Percentiles rank a stretch among this genome's conserved stretches.
Evolutionary conservation across 2,329 filamentous ascomycete genomes (phyloP).

Genomic region (Cryphonectria naterciae): DNA sequence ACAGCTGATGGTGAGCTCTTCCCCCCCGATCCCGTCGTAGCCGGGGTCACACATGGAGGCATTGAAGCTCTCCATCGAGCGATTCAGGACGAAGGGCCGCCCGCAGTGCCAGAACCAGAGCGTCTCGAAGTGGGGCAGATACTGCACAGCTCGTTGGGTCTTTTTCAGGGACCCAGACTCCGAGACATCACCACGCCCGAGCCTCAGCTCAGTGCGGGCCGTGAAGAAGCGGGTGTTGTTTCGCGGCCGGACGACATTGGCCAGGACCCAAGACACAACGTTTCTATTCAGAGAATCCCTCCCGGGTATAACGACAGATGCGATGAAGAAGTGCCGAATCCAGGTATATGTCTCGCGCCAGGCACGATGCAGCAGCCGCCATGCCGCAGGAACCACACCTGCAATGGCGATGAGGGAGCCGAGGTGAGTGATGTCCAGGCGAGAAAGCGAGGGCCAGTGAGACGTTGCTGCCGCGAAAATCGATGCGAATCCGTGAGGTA

Average conservation of each 20-base stretch:
- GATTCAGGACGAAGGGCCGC: conserved; percentile 49
- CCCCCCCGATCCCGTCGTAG: conserved; percentile 51
- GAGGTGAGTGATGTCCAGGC: conserved; percentile 48
- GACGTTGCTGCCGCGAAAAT: not conserved
- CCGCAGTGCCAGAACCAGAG: conserved; percentile 55
- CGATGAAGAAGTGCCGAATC: conserved; percentile 48
- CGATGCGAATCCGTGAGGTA: conserved; percentile 7
- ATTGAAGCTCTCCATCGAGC: conserved; percentile 45
- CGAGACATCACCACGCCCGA: conserved; percentile 41
- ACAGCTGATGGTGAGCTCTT: conserved; percentile 53
- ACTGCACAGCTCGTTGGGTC: conserved; percentile 47
- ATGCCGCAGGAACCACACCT: conserved; percentile 45
- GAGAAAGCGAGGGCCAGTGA: conserved; percentile 22
- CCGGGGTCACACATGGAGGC: conserved; percentile 44
- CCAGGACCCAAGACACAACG: conserved; percentile 50
- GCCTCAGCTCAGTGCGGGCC: conserved; percentile 45
- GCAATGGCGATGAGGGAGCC: conserved; percentile 50
- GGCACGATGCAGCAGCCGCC: conserved; percentile 42
- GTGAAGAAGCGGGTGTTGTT: conserved; percentile 47
- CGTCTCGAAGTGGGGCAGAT: conserved; percentile 49
- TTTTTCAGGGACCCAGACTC: conserved; percentile 45
- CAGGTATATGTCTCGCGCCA: conserved; percentile 46
- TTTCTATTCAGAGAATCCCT: conserved; percentile 51
- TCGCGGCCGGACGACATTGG: conserved; percentile 42
- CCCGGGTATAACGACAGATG: conserved; percentile 48